phyloP scores from a whole-genome alignment of 768 basidiomycete genomes.

The Cantharellus anzutake region DNA sequence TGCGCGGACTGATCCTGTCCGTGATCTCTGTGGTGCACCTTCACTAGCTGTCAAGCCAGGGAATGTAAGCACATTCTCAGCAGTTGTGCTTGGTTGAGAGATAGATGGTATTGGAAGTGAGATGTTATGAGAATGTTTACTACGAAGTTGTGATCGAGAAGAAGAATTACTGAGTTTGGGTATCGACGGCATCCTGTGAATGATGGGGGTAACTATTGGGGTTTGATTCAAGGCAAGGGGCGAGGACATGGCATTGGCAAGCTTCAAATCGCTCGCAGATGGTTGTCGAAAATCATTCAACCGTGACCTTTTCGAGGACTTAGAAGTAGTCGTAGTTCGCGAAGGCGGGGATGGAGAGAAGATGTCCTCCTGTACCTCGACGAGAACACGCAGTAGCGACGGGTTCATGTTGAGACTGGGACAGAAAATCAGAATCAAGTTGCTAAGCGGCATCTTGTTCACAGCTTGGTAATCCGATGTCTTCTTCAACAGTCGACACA shows the following conservation, averaged over 20 bases:
- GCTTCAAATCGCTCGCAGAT: background rate
- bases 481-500: constrained; percentile 58
- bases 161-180: background rate
- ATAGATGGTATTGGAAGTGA: background rate
- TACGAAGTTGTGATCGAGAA: background rate
- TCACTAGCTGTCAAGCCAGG: no score
- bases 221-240: background rate
- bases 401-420: constrained; percentile 72
- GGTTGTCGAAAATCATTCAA: background rate
- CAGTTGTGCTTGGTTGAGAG: background rate
- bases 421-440: constrained; percentile 72
- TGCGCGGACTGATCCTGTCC: no score
- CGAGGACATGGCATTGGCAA: background rate
- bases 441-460: constrained; percentile 88
- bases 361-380: constrained; percentile 24
- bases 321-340: background rate
- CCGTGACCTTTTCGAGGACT: no score
- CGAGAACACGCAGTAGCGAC: constrained; percentile 46
- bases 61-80: no score
- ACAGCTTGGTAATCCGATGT: constrained; percentile 47
- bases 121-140: background rate
- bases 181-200: background rate
- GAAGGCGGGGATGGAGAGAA: background rate
- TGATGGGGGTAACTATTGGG: background rate
- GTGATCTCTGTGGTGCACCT: no score